Evolutionary conservation across 352 stramenopile species (phyloP).

Genomic region (Phytophthora palmivora): DNA sequence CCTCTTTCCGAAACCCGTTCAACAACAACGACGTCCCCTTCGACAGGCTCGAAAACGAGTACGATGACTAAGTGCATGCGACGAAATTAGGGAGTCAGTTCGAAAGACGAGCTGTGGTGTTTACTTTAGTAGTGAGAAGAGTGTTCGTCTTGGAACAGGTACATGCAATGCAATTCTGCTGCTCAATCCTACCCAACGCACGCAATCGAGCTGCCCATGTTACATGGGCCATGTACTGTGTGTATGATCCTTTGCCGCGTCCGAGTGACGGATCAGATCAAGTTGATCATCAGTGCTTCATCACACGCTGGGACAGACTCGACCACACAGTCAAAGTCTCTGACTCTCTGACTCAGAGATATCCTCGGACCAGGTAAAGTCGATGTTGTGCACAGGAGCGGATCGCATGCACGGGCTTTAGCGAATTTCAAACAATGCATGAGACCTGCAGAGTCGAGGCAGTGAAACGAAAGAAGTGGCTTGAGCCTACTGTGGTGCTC

Average conservation of each 20-base stretch:
- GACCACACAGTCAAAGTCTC: no score
- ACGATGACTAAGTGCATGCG: constrained; percentile 22
- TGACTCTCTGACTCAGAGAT: not conserved
- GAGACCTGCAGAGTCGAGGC: not conserved
- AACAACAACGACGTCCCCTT: constrained; percentile 6
- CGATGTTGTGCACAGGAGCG: not conserved
- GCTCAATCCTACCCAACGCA: not conserved
- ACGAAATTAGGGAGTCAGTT: constrained; percentile 12
- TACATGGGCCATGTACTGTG: no score
- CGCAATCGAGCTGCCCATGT: not conserved
- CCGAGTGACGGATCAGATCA: constrained; percentile 13
- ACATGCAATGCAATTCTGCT: constrained; percentile 1
- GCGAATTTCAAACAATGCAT: not conserved
- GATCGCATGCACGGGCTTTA: constrained; percentile 1
- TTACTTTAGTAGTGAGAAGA: constrained; percentile 3
- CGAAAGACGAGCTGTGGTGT: constrained; percentile 1
- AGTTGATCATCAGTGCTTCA: no score
- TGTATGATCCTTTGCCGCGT: not conserved
- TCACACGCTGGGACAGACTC: no score
- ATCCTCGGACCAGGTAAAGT: constrained; percentile 5
- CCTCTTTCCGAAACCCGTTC: constrained; percentile 1
- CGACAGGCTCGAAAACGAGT: constrained; percentile 4
- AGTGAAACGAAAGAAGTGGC: not conserved
- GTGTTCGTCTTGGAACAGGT: not conserved
- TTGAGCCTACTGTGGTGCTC: not conserved